Base-by-base conservation (phyloP, 2,329 filamentous ascomycete genomes). In the Lojkania enalia region DNA sequence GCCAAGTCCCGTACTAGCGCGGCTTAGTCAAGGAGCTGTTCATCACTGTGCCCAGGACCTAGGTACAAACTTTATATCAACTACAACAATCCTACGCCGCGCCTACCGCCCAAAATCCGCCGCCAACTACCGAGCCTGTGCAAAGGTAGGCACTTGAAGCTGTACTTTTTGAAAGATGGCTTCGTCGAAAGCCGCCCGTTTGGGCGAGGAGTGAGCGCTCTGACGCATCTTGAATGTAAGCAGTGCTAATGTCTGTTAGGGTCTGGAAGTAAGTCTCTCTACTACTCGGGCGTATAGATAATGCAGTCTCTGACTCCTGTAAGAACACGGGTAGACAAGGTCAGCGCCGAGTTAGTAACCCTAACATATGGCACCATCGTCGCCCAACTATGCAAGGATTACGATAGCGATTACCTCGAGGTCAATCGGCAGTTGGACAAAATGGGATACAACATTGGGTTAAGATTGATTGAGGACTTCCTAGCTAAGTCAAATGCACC, bases 371-470 rank as follows among this genome's bases (percentile, higher is more conserved):
- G 94, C 65, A 97, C 94, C 18, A 95, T 99, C 52, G 94, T 99
- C 45, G 88, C 90, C 45, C 92, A 97, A 71, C 79, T 99, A 55
- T 97, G 92, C 77, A 92, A 92, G 71, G 94, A 99, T 76, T 96
- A 92, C 69, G 90, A 96, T 60, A 85, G 83, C 61, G 90, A 97
- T 74, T 99, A 99, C 68, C 78, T 83, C 39, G 90, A 97, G 70
- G 92, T 99, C 67, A 99, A 99, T 75, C 90, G 92, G 71, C 94
- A 99, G 71, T 81, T 99, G 33, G 94, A 99, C 68, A 95, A 92
- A 74, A 99, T 99, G 94, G 94, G 94, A 43, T 96, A 97, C 75
- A 97, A 97, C 64, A 99, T 99, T 54, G 94, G 94, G 20, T 79
- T 97, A 64, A 88, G 94, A 27, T 75, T 99, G 55, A 96, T 99